phyloP scores from a whole-genome alignment of 805 yeast species.

The Saccharomycopsis microspora region DNA sequence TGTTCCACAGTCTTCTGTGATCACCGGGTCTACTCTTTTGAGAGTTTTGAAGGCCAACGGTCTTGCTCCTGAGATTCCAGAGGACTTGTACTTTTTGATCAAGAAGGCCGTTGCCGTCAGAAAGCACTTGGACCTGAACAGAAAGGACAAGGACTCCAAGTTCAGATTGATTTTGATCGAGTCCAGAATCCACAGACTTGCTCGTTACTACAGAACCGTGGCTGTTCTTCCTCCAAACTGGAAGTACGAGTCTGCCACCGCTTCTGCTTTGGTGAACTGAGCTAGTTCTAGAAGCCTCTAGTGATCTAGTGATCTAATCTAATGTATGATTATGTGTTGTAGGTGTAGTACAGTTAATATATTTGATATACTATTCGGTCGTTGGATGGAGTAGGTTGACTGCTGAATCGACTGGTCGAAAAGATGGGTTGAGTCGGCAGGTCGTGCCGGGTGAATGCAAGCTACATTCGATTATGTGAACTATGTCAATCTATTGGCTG shows the following conservation, averaged over 20 bases:
- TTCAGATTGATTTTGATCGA: conserved; percentile 99
- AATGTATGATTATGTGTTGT: no score
- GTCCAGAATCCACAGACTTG: conserved; percentile 99
- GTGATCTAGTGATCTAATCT: no score
- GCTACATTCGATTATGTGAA: no score
- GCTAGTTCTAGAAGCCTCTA: conserved; percentile 9
- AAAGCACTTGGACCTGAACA: conserved; percentile 99
- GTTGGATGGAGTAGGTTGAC: no score
- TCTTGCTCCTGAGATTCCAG: conserved; percentile 99
- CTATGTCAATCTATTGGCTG: no score
- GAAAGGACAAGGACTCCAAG: conserved; percentile 99
- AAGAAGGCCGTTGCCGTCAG: conserved; percentile 99
- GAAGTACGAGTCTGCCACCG: conserved; percentile 99
- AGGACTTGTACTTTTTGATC: conserved; percentile 97
- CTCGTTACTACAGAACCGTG: conserved; percentile 99
- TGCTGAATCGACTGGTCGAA: no score
- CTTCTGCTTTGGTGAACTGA: conserved; percentile 99
- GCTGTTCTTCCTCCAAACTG: conserved; percentile 99
- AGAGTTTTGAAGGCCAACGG: conserved; percentile 99
- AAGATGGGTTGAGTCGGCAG: no score
- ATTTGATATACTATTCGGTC: no score
- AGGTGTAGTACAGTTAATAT: no score
- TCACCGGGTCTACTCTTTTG: conserved; percentile 98
- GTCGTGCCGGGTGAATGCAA: no score
- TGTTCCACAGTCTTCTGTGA: conserved; percentile 93